Evolutionary conservation across 495 filamentous ascomycete species (phyloP), one percentile per base, ranked within the genome.

Genomic region (Terfezia claveryi): DNA sequence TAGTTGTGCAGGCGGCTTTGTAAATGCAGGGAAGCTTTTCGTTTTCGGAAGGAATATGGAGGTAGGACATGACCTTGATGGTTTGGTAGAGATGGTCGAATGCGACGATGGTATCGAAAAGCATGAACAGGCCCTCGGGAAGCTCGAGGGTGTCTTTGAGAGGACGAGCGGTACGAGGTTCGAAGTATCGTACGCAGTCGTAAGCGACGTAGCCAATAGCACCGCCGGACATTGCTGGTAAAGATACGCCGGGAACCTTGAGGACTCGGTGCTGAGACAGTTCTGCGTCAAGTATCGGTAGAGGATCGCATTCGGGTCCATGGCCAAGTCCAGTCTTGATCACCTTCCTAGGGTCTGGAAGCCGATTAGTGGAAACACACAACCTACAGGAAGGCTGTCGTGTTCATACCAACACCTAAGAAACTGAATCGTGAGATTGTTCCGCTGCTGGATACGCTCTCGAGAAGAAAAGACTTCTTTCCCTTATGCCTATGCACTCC

Each of bases 151-250:
- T 72, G 70, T 98, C 91, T 68, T 89, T 83, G 72, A 94, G 78
- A 4, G 80, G 76, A 46, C 88, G 77, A 16, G 78, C 79, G 1
- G 91, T 94, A 72, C 83, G 87, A 36, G 91, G 91, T 71, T 98
- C 91, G 59, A 98, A 98, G 68, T 98, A 98, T 65, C 80, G 79
- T 58, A 98, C 83, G 68, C 91, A 98, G 67, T 98, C 91, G 66
- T 96, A 98, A 41, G 87, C 86, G 6, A 98, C 84, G 65, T 96
- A 98, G 55, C 91, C 91, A 63, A 98, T 82, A 2, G 89, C 91
- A 37, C 92, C 91, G 51, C 87, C 92, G 0, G 81, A 87, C 65
- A 95, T 68, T 36, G 85, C 81, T 10, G 91, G 91, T 10, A 98
- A 74, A 54, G 70, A 74, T 55, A 94, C 71, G 8, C 80, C 82